Conservation (phyloP, 306 rosid species). For the Fragaria ananassa region DNA sequence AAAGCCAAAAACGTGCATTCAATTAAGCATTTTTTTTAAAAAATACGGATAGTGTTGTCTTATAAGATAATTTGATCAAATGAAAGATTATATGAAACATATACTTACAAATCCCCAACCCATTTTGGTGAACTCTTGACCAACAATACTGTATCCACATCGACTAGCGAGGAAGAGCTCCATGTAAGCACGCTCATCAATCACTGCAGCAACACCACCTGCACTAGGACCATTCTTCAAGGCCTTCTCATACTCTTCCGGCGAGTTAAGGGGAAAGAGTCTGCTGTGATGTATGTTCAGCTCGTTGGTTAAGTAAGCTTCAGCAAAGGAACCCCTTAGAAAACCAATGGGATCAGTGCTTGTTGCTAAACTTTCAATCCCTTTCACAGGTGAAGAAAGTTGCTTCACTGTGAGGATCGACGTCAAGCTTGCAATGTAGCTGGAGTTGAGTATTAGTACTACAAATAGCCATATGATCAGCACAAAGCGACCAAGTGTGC, state of each 20-base stretch:
- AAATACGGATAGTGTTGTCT: background rate
- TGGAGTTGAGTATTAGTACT: conserved; percentile 28
- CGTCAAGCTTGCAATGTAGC: conserved; percentile 35
- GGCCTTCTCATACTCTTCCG: conserved; percentile 47
- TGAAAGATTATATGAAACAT: background rate
- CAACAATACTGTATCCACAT: conserved; percentile 48
- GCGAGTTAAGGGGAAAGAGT: conserved; percentile 53
- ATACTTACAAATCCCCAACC: conserved; percentile 82
- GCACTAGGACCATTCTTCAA: conserved; percentile 46
- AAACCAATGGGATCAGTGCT: conserved; percentile 58
- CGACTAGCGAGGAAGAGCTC: conserved; percentile 70
- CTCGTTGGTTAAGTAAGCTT: conserved; percentile 45
- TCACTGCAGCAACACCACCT: conserved; percentile 67
- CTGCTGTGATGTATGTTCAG: conserved; percentile 46
- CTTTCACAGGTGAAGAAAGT: conserved; percentile 61
- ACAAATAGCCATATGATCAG: conserved; percentile 35
- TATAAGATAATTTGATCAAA: background rate
- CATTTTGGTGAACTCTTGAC: conserved; percentile 68
- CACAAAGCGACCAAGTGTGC: conserved; percentile 27
- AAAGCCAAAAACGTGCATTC: background rate
- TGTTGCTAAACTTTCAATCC: conserved; percentile 50
- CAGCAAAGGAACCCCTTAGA: conserved; percentile 44
- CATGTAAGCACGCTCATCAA: conserved; percentile 61
- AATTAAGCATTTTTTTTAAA: background rate
- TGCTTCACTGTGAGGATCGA: conserved; percentile 54